phyloP scores from a whole-genome alignment of 306 rosid genomes.

The Abrus pulchellus region DNA sequence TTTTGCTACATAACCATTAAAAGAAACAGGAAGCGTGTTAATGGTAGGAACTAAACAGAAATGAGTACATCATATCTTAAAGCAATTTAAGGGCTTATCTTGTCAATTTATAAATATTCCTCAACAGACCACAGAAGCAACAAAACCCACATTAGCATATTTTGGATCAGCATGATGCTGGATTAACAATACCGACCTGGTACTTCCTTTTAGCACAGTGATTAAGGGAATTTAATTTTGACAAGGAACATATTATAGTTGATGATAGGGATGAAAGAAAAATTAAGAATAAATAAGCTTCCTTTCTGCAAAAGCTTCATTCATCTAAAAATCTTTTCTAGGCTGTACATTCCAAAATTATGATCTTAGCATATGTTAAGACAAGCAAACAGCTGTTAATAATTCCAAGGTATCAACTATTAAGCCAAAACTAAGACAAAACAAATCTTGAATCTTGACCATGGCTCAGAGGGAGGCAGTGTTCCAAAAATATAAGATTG shows the following conservation, averaged over 20 bases:
- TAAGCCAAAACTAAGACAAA: slow-evolving; percentile 26
- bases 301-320: slow-evolving; percentile 19
- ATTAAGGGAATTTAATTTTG: slow-evolving; percentile 40
- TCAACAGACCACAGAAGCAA: slow-evolving; percentile 24
- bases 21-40: too few relatives aligned
- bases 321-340: slow-evolving; percentile 34
- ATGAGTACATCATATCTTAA: neutral
- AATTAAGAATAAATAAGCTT: neutral
- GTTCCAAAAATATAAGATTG: neutral
- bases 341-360: slow-evolving; percentile 46
- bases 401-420: slow-evolving; percentile 45
- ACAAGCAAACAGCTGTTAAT: slow-evolving; percentile 44
- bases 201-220: slow-evolving; percentile 45
- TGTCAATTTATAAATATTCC: slow-evolving; percentile 18
- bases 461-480: neutral
- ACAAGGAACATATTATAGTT: neutral
- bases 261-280: neutral
- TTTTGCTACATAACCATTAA: too few relatives aligned
- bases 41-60: neutral
- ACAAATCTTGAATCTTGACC: slow-evolving; percentile 36
- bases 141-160: slow-evolving; percentile 7
- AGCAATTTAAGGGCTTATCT: neutral
- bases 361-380: slow-evolving; percentile 50
- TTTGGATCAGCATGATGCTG: slow-evolving; percentile 9
- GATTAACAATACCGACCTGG: slow-evolving; percentile 42